Base-by-base conservation (phyloP, 2,329 filamentous ascomycete species). In the Conoideocrella luteorostrata region DNA sequence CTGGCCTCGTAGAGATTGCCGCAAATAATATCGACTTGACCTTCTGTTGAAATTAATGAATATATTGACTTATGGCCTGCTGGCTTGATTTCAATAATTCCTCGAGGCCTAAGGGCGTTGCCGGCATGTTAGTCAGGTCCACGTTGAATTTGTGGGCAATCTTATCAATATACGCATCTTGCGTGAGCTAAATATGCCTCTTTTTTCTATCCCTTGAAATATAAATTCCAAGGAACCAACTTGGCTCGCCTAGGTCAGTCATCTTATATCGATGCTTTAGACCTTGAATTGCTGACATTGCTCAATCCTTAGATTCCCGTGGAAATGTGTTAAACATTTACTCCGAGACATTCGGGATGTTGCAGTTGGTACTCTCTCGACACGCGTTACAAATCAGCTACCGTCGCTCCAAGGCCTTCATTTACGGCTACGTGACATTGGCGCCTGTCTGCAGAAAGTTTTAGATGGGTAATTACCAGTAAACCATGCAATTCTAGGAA, bases 281-380 rank as follows among this genome's bases (percentile, higher is more conserved):
- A 23, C 15, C 20, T 3, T 32, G n/a, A n/a, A n/a, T n/a, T n/a
- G n/a, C n/a, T n/a, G n/a, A n/a, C n/a, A n/a, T n/a, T n/a, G n/a
- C n/a, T n/a, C n/a, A n/a, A n/a, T n/a, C n/a, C n/a, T n/a, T n/a
- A n/a, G n/a, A n/a, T n/a, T n/a, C n/a, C n/a, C n/a, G n/a, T n/a
- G 69, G 93, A 98, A 67, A 98, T 98, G 93, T 55, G 93, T 98
- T 47, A 93, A 98, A 72, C 93, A 98, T 66, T 78, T 98, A 47
- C 82, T 98, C 61, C 86, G 93, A 68, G 93, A 98, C 66, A 98
- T 98, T 62, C 88, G 93, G 55, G 93, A 98, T 64, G 93, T 98
- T 46, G 93, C 93, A 44, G 93, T 96, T 52, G 93, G 93, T 60
- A 97, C 93, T 12, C 80, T 98, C 45, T 95, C 91, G 47, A 96